Evolutionary conservation across 1,284 basidiomycete species (phyloP).

Genomic region (Trichosporon ovoides): DNA sequence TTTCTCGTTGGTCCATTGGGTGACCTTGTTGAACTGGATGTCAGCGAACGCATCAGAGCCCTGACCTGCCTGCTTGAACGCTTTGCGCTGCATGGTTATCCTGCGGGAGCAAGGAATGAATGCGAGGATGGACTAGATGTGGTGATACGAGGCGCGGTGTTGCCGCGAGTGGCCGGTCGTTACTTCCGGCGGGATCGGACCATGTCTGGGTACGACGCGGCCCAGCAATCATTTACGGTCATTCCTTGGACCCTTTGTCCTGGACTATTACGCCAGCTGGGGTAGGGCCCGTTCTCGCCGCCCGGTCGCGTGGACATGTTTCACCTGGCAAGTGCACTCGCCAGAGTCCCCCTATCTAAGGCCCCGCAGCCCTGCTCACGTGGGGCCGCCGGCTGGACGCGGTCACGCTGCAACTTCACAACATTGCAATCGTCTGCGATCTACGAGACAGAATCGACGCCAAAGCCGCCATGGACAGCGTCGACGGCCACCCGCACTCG

Average conservation of each 20-base stretch:
- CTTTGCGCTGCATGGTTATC: constrained; percentile 42
- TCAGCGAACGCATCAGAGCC: background rate
- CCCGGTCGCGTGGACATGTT: constrained; percentile 2
- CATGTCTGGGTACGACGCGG: background rate
- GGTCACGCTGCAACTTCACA: background rate
- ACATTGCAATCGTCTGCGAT: background rate
- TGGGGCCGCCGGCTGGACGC: background rate
- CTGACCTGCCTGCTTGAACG: constrained; percentile 43
- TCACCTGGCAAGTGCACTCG: background rate
- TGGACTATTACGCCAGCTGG: background rate
- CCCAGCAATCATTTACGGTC: too few relatives aligned
- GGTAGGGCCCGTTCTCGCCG: background rate
- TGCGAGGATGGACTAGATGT: background rate
- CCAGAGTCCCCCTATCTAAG: background rate
- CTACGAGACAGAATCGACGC: background rate
- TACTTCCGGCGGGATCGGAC: background rate
- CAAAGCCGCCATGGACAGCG: background rate
- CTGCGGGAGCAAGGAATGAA: background rate
- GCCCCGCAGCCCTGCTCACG: background rate
- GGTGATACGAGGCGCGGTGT: background rate
- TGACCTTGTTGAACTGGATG: constrained; percentile 43
- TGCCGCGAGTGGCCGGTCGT: background rate
- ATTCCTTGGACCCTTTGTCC: background rate
- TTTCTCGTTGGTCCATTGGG: constrained; percentile 48
- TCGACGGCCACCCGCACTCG: background rate